Conservation (phyloP, 305 asterid genomes). For the Striga hermonthica region DNA sequence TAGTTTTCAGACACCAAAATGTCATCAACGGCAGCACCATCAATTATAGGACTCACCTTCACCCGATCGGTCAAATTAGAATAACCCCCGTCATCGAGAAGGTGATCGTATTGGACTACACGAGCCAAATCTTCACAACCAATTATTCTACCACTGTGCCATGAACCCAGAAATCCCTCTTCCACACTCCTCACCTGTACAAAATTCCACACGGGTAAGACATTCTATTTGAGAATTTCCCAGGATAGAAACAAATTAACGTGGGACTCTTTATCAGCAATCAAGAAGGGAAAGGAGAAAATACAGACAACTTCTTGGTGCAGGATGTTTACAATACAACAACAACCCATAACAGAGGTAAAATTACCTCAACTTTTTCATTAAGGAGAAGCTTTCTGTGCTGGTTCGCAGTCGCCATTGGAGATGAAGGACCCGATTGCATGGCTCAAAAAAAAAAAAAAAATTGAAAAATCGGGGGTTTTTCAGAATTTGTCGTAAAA, state of each 20-base stretch:
- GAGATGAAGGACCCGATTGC: constrained; percentile 3
- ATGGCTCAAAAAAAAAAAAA: background rate
- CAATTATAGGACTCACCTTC: constrained; percentile 50
- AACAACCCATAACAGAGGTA: background rate
- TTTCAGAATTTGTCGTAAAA: no score
- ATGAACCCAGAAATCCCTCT: constrained; percentile 84
- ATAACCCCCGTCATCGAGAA: constrained; percentile 51
- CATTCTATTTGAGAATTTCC: constrained; percentile 3
- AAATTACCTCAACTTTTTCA: constrained; percentile 57
- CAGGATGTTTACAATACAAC: background rate
- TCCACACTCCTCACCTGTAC: constrained; percentile 78
- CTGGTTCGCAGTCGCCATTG: constrained; percentile 46
- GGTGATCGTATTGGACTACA: constrained; percentile 50
- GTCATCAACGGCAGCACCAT: constrained; percentile 37
- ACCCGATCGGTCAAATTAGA: constrained; percentile 45
- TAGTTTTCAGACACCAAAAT: constrained; percentile 17
- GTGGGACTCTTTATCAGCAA: background rate
- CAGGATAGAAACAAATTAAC: constrained; percentile 13
- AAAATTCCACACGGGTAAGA: constrained; percentile 28
- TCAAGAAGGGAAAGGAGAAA: background rate
- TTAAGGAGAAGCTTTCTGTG: constrained; percentile 35
- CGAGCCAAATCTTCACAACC: constrained; percentile 35
- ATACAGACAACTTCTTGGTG: background rate
- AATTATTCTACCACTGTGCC: constrained; percentile 67
- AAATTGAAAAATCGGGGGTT: no score